Evolutionary conservation across 306 rosid genomes (phyloP).

Genomic region (Vicia villosa): DNA sequence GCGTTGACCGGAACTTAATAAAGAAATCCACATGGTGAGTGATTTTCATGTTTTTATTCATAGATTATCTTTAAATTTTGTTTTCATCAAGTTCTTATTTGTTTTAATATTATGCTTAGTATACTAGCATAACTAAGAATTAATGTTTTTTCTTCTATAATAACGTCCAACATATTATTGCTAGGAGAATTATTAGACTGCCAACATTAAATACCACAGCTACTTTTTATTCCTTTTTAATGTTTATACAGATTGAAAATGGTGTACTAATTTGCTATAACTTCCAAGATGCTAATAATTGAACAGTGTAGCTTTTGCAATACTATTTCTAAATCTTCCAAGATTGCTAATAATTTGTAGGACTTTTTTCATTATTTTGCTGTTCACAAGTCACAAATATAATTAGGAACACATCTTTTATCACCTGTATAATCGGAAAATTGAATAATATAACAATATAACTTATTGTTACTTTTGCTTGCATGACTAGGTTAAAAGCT

Average conservation of each 20-base stretch:
- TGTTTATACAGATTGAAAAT: too few species aligned
- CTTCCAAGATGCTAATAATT: too few species aligned
- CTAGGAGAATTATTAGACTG: not conserved
- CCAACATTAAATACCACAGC: too few species aligned
- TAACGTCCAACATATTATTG: not conserved
- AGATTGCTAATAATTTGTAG: too few species aligned
- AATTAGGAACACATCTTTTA: slow-evolving; percentile 17
- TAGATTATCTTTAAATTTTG: slow-evolving; percentile 1
- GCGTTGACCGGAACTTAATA: slow-evolving; percentile 65
- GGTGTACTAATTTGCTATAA: too few species aligned
- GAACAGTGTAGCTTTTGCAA: too few species aligned
- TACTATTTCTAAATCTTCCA: too few species aligned
- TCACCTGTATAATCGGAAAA: slow-evolving; percentile 14
- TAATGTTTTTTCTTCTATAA: not conserved
- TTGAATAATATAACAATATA: not conserved
- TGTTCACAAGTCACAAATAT: too few species aligned
- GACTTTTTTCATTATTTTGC: too few species aligned
- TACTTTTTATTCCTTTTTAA: too few species aligned
- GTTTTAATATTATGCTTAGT: not conserved
- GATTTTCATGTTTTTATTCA: slow-evolving; percentile 19
- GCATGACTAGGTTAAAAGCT: slow-evolving; percentile 75
- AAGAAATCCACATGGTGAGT: slow-evolving; percentile 82
- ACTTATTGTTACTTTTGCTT: slow-evolving; percentile 28
- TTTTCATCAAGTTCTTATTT: not conserved
- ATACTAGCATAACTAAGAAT: not conserved